These are phyloP conservation scores for Penicillium sp. DNA, from an alignment of 2,329 filamentous ascomycete genomes.

Conservation along the genomic window DNA sequence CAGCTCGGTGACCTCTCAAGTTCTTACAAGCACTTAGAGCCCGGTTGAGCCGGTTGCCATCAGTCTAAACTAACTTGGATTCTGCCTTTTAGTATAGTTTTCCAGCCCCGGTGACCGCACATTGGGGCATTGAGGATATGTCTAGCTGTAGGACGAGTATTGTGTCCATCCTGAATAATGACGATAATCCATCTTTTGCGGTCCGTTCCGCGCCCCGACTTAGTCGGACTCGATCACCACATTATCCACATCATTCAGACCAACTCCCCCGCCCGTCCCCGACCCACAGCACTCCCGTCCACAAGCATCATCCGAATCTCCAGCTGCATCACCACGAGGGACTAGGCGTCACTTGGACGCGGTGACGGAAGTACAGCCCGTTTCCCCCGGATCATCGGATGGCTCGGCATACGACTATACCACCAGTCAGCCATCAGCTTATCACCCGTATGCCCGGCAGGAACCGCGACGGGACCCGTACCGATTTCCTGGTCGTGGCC, in stretches of 20 bases:
- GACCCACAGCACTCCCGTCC: constrained; percentile 20
- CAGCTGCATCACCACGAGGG: constrained; percentile 26
- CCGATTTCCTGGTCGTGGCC: constrained; percentile 22
- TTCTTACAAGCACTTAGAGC: constrained; percentile 6
- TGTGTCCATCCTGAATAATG: constrained; percentile 49
- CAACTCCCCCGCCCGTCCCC: constrained; percentile 13
- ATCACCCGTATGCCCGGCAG: constrained; percentile 29
- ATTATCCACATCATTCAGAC: constrained; percentile 22
- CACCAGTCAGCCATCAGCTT: constrained; percentile 22
- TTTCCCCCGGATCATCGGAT: constrained; percentile 34
- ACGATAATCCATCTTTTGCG: constrained; percentile 48
- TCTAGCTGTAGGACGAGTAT: constrained; percentile 35
- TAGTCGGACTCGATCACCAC: constrained; percentile 21
- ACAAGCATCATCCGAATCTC: constrained; percentile 26
- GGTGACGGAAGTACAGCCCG: constrained; percentile 25
- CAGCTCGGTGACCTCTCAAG: constrained; percentile 3
- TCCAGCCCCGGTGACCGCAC: constrained; percentile 16
- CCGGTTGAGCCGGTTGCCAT: constrained; percentile 4
- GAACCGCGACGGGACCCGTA: constrained; percentile 23
- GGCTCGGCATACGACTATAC: constrained; percentile 34
- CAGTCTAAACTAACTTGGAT: constrained; percentile 13
- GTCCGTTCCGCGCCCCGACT: constrained; percentile 36
- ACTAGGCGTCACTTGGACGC: constrained; percentile 25
- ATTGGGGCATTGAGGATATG: constrained; percentile 27
- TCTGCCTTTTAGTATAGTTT: constrained; percentile 18